Evolutionary conservation across 2,329 filamentous ascomycete genomes (phyloP).

Genomic region (Pseudogymnoascus sp.): DNA sequence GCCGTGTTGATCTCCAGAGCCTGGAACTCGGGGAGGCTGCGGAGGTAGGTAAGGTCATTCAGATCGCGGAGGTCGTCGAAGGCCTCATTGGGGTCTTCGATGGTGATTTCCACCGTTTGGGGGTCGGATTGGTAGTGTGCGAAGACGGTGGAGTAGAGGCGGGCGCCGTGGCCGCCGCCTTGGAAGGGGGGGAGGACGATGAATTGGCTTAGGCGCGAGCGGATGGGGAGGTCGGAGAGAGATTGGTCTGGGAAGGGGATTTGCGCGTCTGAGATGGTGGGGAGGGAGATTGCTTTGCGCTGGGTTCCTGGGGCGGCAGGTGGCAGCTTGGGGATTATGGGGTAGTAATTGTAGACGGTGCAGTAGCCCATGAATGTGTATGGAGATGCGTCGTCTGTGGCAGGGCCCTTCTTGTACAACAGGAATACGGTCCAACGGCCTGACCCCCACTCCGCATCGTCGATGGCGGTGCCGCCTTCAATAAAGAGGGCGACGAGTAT

Average conservation of each 20-base stretch:
- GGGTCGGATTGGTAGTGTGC: constrained; percentile 57
- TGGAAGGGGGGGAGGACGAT: constrained; percentile 85
- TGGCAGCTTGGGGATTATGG: constrained; percentile 28
- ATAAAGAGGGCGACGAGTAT: constrained; percentile 82
- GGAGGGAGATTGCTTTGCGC: constrained; percentile 12
- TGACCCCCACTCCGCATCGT: constrained; percentile 62
- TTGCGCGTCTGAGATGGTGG: constrained; percentile 32
- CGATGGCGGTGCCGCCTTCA: constrained; percentile 76
- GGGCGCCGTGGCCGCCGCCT: constrained; percentile 66
- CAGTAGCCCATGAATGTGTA: constrained; percentile 85
- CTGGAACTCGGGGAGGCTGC: constrained; percentile 50
- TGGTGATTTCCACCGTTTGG: constrained; percentile 73
- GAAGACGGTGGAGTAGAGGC: constrained; percentile 77
- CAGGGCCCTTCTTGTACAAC: constrained; percentile 60
- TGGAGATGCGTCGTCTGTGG: constrained; percentile 37
- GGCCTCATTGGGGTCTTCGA: constrained; percentile 86
- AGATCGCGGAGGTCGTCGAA: constrained; percentile 76
- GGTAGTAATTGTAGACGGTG: constrained; percentile 67
- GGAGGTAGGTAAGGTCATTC: constrained; percentile 62
- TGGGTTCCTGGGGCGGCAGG: neutral
- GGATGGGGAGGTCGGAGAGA: constrained; percentile 61
- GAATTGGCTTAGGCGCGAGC: constrained; percentile 88
- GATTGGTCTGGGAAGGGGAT: constrained; percentile 28
- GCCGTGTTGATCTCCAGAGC: constrained; percentile 47
- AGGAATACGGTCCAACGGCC: constrained; percentile 91